phyloP scores from a whole-genome alignment of 2,329 filamentous ascomycete genomes.

The Alternaria ventricosa region DNA sequence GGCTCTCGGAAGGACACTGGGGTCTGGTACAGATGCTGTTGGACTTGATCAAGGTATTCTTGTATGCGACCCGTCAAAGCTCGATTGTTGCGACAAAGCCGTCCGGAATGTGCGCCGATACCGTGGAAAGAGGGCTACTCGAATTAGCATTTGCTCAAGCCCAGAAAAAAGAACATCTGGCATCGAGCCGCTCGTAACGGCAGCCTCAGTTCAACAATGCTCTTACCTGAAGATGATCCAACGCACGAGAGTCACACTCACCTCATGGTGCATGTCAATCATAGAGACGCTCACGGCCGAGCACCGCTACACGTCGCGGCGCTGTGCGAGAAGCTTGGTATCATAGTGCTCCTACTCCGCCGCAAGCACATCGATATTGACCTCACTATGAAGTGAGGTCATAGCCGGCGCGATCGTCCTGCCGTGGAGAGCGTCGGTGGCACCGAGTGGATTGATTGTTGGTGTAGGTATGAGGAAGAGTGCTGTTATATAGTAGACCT shows the following conservation, averaged over 20 bases:
- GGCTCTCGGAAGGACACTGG: not conserved
- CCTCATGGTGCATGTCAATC: not conserved
- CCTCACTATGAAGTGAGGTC: not conserved
- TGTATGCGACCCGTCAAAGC: not conserved
- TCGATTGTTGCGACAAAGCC: not conserved
- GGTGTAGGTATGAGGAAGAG: not conserved
- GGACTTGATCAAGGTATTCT: not conserved
- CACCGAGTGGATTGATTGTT: not conserved
- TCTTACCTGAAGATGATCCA: not conserved
- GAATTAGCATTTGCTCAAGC: not conserved
- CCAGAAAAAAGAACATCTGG: not conserved
- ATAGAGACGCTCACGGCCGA: fast-evolving
- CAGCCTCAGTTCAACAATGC: not conserved
- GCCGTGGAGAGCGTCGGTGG: not conserved
- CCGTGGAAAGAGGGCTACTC: not conserved
- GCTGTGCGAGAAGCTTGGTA: fast-evolving
- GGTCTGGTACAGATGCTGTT: not conserved
- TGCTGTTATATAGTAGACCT: not conserved
- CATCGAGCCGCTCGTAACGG: not conserved
- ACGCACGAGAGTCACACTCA: fast-evolving
- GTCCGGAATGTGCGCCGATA: not conserved
- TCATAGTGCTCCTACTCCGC: not conserved
- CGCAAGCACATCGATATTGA: not conserved
- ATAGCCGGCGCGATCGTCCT: not conserved
- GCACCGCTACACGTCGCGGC: not conserved